These are phyloP conservation scores for Daedaleopsis sinensis DNA, from an alignment of 768 basidiomycete genomes.

Conservation along the genomic window DNA sequence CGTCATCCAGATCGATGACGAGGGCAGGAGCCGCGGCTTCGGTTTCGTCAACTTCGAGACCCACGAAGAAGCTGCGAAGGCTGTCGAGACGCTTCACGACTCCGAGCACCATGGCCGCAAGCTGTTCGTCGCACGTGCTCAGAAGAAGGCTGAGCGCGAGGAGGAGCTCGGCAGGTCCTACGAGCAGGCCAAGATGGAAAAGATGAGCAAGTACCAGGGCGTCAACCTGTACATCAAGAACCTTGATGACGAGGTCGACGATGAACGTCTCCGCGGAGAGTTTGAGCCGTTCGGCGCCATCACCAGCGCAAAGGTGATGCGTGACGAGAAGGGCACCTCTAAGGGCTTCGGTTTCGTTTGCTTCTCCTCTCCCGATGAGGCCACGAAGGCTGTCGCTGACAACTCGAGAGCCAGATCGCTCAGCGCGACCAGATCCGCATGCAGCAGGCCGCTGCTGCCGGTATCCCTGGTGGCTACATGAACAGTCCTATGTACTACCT, in stretches of 20 bases:
- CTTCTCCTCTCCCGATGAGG: constrained; percentile 97
- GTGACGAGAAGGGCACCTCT: constrained; percentile 90
- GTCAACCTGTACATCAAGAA: constrained; percentile 99
- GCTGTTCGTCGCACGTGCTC: constrained; percentile 93
- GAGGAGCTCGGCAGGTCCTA: constrained; percentile 93
- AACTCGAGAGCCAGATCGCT: constrained; percentile 97
- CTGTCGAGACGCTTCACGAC: constrained; percentile 90
- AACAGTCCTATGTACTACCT: constrained; percentile 87
- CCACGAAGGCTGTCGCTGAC: constrained; percentile 99
- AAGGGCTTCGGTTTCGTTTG: constrained; percentile 99
- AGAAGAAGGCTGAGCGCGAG: constrained; percentile 98
- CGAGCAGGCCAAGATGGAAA: constrained; percentile 96
- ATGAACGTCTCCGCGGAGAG: constrained; percentile 94
- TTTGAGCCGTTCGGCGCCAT: constrained; percentile 97
- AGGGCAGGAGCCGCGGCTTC: constrained; percentile 94
- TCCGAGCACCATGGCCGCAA: constrained; percentile 82
- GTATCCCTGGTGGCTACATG: constrained; percentile 82
- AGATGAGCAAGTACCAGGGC: constrained; percentile 96
- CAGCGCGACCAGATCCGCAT: constrained; percentile 97
- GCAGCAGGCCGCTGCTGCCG: constrained; percentile 92
- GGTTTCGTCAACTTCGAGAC: constrained; percentile 96
- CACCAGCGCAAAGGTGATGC: constrained; percentile 99
- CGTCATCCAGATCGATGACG: constrained; percentile 79
- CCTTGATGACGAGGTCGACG: constrained; percentile 96
- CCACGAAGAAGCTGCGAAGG: constrained; percentile 90